Evolutionary conservation across 371 early-diverging fungal species (phyloP).

Genomic region (Lichtheimia hyalospora): DNA sequence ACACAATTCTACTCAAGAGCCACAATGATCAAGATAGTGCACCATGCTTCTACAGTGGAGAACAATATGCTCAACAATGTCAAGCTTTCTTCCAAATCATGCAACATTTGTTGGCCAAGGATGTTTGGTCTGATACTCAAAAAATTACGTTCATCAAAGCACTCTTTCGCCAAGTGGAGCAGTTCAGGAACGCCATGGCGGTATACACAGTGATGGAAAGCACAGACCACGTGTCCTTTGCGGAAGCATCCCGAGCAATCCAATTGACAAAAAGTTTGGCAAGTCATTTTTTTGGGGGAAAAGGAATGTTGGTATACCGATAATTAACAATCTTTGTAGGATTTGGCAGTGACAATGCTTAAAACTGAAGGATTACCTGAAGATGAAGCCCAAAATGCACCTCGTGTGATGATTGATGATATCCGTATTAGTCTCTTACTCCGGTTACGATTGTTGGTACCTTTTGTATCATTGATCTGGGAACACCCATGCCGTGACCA

Average conservation of each 20-base stretch:
- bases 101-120: constrained; percentile 55
- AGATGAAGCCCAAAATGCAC: constrained; percentile 13
- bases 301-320: not conserved
- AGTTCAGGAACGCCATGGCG: constrained; percentile 37
- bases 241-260: constrained; percentile 46
- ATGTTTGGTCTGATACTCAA: constrained; percentile 42
- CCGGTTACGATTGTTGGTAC: constrained; percentile 54
- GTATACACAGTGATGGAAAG: constrained; percentile 56
- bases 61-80: constrained; percentile 40
- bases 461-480: constrained; percentile 57
- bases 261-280: constrained; percentile 37
- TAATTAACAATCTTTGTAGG: constrained; percentile 16
- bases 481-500: constrained; percentile 50
- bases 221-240: constrained; percentile 40
- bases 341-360: constrained; percentile 38
- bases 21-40: constrained; percentile 2
- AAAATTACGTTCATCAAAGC: constrained; percentile 54
- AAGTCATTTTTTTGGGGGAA: constrained; percentile 14
- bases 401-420: constrained; percentile 36
- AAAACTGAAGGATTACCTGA: constrained; percentile 36
- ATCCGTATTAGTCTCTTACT: constrained; percentile 46
- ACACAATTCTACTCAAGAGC: constrained; percentile 44
- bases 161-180: constrained; percentile 48
- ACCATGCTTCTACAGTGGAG: not conserved
- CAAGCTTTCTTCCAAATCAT: constrained; percentile 55